Evolutionary conservation across 805 yeast genomes (phyloP).

Genomic region (Wickerhamiella alocasiicola): DNA sequence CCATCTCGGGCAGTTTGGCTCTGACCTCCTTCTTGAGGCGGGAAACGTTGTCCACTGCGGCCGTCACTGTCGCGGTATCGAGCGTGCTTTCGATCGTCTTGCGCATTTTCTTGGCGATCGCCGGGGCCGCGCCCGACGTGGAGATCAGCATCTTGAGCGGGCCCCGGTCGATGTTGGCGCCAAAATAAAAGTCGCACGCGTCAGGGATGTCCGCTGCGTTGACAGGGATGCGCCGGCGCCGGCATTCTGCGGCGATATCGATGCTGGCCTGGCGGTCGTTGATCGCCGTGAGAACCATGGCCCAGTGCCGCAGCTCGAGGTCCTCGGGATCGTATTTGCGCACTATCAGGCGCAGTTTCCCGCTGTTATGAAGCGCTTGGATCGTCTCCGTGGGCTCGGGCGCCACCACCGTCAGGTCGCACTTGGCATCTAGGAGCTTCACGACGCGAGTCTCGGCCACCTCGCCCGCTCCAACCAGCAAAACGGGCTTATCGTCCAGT

Average conservation of each 20-base stretch:
- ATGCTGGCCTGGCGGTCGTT: slow-evolving; percentile 54
- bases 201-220: slow-evolving; percentile 78
- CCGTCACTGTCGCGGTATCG: slow-evolving; percentile 33
- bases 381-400: slow-evolving; percentile 36
- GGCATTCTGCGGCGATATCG: slow-evolving; percentile 41
- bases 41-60: slow-evolving; percentile 49
- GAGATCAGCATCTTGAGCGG: slow-evolving; percentile 69
- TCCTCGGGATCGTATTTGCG: slow-evolving; percentile 16
- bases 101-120: slow-evolving; percentile 54
- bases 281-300: slow-evolving; percentile 60
- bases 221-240: slow-evolving; percentile 40
- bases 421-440: slow-evolving; percentile 57
- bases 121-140: slow-evolving; percentile 72
- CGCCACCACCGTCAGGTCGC: slow-evolving; percentile 51
- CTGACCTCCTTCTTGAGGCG: slow-evolving; percentile 41
- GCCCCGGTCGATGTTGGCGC: slow-evolving; percentile 62
- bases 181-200: slow-evolving; percentile 78
- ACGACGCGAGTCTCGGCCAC: slow-evolving; percentile 62
- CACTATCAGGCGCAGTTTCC: slow-evolving; percentile 13
- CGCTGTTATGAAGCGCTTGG: slow-evolving; percentile 31
- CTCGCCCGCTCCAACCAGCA: slow-evolving; percentile 56
- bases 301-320: slow-evolving; percentile 34
- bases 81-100: slow-evolving; percentile 37
- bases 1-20: slow-evolving; percentile 21
- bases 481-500: slow-evolving; percentile 39